Conservation (phyloP, 192 early-diverging fungal genomes). For the Geranomyces michiganensis region DNA sequence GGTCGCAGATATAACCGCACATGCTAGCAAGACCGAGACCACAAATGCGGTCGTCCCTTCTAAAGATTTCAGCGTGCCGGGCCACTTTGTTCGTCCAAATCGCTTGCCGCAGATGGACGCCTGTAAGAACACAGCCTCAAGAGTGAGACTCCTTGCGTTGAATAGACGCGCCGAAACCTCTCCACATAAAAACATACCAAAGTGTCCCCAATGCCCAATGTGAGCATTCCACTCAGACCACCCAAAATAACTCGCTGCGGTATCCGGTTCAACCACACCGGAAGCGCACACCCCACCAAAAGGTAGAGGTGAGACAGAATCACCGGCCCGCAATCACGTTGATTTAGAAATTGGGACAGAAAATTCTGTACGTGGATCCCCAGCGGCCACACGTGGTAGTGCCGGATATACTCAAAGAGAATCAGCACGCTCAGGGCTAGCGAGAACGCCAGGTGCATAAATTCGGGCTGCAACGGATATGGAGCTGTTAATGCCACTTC, state of each 20-base stretch:
- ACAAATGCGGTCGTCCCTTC: slow-evolving; percentile 88
- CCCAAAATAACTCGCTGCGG: slow-evolving; percentile 31
- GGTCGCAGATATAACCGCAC: background rate
- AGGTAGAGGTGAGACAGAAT: slow-evolving; percentile 90
- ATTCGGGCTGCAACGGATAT: slow-evolving; percentile 50
- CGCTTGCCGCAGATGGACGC: slow-evolving; percentile 84
- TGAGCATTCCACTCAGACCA: slow-evolving; percentile 77
- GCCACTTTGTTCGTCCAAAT: slow-evolving; percentile 75
- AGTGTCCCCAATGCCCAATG: slow-evolving; percentile 89
- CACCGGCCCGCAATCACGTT: slow-evolving; percentile 77
- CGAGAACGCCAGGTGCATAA: slow-evolving; percentile 82
- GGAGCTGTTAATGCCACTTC: too few relatives aligned
- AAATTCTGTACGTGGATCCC: slow-evolving; percentile 70
- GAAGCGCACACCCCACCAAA: slow-evolving; percentile 84
- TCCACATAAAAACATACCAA: slow-evolving; percentile 58
- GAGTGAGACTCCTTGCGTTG: background rate
- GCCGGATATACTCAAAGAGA: slow-evolving; percentile 79
- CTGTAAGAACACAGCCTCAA: slow-evolving; percentile 22
- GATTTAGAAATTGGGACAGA: slow-evolving; percentile 80
- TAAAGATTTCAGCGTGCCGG: slow-evolving; percentile 74
- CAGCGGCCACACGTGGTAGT: slow-evolving; percentile 70
- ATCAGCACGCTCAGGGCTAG: slow-evolving; percentile 75
- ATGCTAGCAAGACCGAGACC: slow-evolving; percentile 57
- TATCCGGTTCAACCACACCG: slow-evolving; percentile 83
- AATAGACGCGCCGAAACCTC: background rate